Evolutionary conservation across 2,329 filamentous ascomycete species (phyloP).

Genomic region (Aspergillus fijiensis): DNA sequence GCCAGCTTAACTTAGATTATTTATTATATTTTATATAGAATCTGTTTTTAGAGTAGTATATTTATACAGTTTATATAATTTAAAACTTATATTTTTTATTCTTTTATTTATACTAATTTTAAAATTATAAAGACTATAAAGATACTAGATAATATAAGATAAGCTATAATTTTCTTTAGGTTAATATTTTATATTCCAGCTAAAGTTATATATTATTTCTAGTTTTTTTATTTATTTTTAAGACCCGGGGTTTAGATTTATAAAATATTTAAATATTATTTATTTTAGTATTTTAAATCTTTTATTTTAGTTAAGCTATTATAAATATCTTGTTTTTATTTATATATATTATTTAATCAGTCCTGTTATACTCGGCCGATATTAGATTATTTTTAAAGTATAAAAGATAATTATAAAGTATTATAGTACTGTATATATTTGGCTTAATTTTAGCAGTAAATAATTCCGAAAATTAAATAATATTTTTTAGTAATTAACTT

Average conservation of each 20-base stretch:
- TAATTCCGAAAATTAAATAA: not conserved
- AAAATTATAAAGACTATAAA: not conserved
- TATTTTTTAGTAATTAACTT: slow-evolving; percentile 1
- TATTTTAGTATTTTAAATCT: not conserved
- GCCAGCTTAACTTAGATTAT: not conserved
- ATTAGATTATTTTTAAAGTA: not conserved
- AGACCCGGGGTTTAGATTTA: not conserved
- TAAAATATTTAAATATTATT: not conserved
- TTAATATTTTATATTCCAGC: not conserved
- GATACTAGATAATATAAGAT: not conserved
- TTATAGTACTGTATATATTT: slow-evolving; percentile 4
- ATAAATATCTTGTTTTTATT: not conserved
- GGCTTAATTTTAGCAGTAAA: slow-evolving; percentile 2
- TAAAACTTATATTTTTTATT: not conserved
- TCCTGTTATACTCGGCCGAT: not conserved
- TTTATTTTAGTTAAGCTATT: not conserved
- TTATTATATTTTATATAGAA: not conserved
- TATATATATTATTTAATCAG: not conserved
- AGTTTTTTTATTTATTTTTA: not conserved
- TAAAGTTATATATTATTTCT: not conserved
- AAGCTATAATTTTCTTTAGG: not conserved
- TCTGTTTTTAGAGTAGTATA: not conserved
- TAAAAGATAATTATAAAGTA: slow-evolving; percentile 6
- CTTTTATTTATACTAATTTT: not conserved
- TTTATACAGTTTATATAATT: not conserved